Base-by-base conservation (phyloP, 768 basidiomycete species). In the Macrolepiota fuliginosa region DNA sequence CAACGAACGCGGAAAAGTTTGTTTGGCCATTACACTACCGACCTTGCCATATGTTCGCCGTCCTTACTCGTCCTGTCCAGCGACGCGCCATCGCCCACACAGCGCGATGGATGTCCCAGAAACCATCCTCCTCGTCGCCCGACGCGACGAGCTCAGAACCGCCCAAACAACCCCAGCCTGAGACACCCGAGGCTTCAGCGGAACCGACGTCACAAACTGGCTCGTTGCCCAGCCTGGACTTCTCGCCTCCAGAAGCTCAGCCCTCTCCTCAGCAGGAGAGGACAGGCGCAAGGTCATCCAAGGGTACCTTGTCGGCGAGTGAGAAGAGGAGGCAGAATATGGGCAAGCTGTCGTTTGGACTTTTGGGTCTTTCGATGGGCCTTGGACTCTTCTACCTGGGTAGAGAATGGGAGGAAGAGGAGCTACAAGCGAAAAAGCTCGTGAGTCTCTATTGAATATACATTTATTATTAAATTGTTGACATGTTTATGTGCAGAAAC, bases 221-320 rank as follows among this genome's bases (percentile, higher is more conserved):
- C 22, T 58, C 70, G 60, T 63, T 83, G 4, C 83, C 84, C 4
- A 85, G 81, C 57, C 77, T 91, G 19, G 89, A 91, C 72, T 88
- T 91, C 65, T 80, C 85, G 17, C 87, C 88, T 0, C 75, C 79
- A 15, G 81, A 82, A 52, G 75, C 76, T 15, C 72, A 77, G 51
- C 72, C 74, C 47, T 71, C 74, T 58, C 70, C 71, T 36, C 79
- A 45, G n/a, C 56, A 47, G 24, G 53, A 83, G 62, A 78, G 86
- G 55, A 93, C 91, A 0, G 91, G 92, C 13, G 92, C 92, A 54
- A 81, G 77, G 70, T 92, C 91, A 2, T 88, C 90, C 15, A 91
- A 88, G 67, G 88, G 89, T 54, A 85, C 87, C 13, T 80, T 94
- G 56, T 90, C 90, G 17, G 87, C 87, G 54, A 89, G 88, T 63